Evolutionary conservation across 1,139 yeast genomes (phyloP).

Genomic region (Ogataea hybrid): DNA sequence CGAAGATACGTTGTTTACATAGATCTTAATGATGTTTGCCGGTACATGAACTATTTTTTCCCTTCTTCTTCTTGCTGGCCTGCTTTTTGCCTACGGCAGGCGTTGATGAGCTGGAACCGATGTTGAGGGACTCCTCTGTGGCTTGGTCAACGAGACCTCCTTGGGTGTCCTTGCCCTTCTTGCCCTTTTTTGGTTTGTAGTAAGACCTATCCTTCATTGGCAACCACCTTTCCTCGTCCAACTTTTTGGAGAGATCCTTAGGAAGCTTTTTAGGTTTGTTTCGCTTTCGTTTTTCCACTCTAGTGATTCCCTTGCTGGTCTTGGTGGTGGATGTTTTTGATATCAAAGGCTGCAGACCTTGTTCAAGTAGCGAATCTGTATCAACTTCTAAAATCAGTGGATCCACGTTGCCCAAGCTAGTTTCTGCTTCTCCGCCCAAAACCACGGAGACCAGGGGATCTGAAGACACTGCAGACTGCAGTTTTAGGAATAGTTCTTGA

Average conservation of each 20-base stretch:
- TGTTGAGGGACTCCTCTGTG: conserved; percentile 40
- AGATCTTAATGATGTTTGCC: conserved; percentile 16
- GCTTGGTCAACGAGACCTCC: conserved; percentile 67
- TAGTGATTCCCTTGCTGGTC: conserved; percentile 6
- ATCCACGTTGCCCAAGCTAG: conserved; percentile 36
- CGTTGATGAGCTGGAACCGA: conserved; percentile 28
- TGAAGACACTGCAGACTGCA: conserved; percentile 15
- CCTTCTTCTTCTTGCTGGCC: conserved; percentile 38
- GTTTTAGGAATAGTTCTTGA: conserved; percentile 35
- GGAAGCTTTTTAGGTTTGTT: conserved; percentile 40
- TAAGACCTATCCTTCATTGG: conserved; percentile 83
- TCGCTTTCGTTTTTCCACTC: conserved; percentile 33
- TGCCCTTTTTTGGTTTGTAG: conserved; percentile 72
- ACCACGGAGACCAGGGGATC: conserved; percentile 35
- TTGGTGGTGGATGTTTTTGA: conserved; percentile 24
- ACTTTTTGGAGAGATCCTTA: conserved; percentile 38
- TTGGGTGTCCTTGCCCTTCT: conserved; percentile 57
- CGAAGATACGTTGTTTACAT: conserved; percentile 93
- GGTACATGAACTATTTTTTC: conserved; percentile 28
- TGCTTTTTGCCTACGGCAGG: conserved; percentile 25
- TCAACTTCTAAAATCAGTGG: conserved; percentile 42
- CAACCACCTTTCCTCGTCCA: conserved; percentile 84
- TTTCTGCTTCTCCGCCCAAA: conserved; percentile 19
- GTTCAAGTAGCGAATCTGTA: conserved; percentile 36
- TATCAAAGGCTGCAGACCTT: conserved; percentile 40